phyloP scores from a whole-genome alignment of 352 stramenopile genomes.

The Hyaloperonospora brassicae region DNA sequence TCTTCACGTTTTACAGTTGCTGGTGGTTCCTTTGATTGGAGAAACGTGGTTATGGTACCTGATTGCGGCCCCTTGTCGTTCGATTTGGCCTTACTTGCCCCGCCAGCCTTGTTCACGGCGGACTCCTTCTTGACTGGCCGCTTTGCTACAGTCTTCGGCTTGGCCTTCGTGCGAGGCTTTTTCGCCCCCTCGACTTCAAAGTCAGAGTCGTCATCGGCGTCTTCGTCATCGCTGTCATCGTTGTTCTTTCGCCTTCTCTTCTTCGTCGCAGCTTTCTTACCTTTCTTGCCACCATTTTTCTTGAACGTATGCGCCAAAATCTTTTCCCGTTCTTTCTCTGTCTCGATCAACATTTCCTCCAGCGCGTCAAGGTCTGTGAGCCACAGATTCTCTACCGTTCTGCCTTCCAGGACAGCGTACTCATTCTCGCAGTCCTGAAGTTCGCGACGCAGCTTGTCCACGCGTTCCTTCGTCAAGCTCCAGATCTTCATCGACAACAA shows the following conservation, averaged over 20 bases:
- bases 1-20: conserved; percentile 33
- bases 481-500: conserved; percentile 92
- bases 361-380: conserved; percentile 88
- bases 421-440: conserved; percentile 82
- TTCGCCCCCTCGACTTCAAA: conserved; percentile 34
- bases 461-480: conserved; percentile 90
- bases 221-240: conserved; percentile 34
- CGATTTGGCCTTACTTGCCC: conserved; percentile 22
- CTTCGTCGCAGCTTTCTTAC: conserved; percentile 39
- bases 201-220: conserved; percentile 60
- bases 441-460: conserved; percentile 87
- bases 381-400: conserved; percentile 89
- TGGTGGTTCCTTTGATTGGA: conserved; percentile 33
- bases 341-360: conserved; percentile 59
- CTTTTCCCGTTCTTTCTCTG: conserved; percentile 47
- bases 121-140: conserved; percentile 26
- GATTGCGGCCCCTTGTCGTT: conserved; percentile 27
- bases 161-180: conserved; percentile 25
- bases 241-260: conserved; percentile 42
- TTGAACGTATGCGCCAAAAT: conserved; percentile 53
- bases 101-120: conserved; percentile 15
- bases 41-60: conserved; percentile 45
- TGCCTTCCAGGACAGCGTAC: conserved; percentile 70
- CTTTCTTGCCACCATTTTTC: conserved; percentile 34
- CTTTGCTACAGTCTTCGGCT: conserved; percentile 37